Evolutionary conservation across 495 filamentous ascomycete species (phyloP).

Genomic region (Penicillium pulvis): DNA sequence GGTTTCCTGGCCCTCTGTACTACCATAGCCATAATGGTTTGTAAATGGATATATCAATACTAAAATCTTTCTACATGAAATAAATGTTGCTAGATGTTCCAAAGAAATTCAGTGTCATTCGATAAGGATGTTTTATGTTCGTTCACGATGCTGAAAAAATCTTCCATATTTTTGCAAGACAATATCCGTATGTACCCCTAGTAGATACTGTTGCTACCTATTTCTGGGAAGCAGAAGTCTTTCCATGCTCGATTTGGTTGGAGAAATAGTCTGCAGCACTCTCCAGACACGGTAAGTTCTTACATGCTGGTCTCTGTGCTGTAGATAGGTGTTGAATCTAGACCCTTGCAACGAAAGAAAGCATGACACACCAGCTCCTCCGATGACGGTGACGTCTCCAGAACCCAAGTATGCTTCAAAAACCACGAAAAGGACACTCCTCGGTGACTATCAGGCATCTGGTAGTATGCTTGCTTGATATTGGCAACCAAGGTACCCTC

Average conservation of each 20-base stretch:
- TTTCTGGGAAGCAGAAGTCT: no score
- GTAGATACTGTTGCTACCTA: no score
- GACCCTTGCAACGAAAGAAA: no score
- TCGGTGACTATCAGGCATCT: background rate
- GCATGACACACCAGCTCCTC: background rate
- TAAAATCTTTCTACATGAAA: background rate
- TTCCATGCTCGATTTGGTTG: no score
- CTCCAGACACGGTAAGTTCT: no score
- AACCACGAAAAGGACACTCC: background rate
- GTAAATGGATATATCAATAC: slow-evolving; percentile 32
- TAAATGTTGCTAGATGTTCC: background rate
- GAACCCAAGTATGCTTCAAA: background rate
- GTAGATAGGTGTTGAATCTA: no score
- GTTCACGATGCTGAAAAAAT: no score
- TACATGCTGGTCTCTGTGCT: no score
- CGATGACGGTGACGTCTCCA: background rate
- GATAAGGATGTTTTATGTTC: background rate
- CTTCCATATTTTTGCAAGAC: no score
- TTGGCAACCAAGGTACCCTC: background rate
- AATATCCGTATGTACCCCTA: no score
- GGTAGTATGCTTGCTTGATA: background rate
- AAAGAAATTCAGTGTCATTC: background rate
- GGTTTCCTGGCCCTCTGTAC: slow-evolving; percentile 22
- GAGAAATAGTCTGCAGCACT: no score
- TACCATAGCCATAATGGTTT: slow-evolving; percentile 35